phyloP scores from a whole-genome alignment of 2,329 filamentous ascomycete genomes.

The Rutstroemia sp. region DNA sequence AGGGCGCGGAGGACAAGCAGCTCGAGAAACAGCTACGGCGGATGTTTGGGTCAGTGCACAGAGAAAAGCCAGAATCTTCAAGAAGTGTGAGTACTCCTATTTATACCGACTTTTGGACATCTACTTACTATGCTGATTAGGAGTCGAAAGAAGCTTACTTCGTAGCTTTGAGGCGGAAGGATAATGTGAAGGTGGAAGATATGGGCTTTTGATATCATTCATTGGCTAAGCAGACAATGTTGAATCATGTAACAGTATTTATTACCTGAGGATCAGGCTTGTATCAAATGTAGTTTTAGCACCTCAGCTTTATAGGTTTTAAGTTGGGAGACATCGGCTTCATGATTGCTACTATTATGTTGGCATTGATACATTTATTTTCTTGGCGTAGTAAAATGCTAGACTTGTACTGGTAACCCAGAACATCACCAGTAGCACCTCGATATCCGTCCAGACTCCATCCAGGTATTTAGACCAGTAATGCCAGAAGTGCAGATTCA shows the following conservation, averaged over 20 bases:
- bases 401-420: conserved; percentile 1
- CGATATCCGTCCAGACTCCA: conserved; percentile 4
- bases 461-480: conserved; percentile 17
- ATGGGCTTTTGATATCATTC: conserved; percentile 2
- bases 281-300: too few relatives aligned
- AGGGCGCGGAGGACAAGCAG: conserved; percentile 76
- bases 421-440: conserved; percentile 2
- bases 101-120: background rate
- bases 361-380: conserved; percentile 9
- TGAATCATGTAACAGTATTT: background rate
- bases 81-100: conserved; percentile 56
- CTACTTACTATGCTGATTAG: conserved; percentile 36
- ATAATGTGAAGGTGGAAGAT: conserved; percentile 23
- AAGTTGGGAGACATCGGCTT: background rate
- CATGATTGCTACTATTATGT: conserved; percentile 7
- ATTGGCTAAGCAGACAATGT: background rate
- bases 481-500: conserved; percentile 19
- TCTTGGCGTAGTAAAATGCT: conserved; percentile 8
- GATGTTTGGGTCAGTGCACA: conserved; percentile 71
- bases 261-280: background rate
- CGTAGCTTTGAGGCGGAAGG: conserved; percentile 66
- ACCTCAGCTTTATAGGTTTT: too few relatives aligned
- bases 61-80: conserved; percentile 89
- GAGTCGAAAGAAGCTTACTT: conserved; percentile 84
- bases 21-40: conserved; percentile 68